phyloP scores from a whole-genome alignment of 2,329 filamentous ascomycete species.

The Westerdykella ornata region DNA sequence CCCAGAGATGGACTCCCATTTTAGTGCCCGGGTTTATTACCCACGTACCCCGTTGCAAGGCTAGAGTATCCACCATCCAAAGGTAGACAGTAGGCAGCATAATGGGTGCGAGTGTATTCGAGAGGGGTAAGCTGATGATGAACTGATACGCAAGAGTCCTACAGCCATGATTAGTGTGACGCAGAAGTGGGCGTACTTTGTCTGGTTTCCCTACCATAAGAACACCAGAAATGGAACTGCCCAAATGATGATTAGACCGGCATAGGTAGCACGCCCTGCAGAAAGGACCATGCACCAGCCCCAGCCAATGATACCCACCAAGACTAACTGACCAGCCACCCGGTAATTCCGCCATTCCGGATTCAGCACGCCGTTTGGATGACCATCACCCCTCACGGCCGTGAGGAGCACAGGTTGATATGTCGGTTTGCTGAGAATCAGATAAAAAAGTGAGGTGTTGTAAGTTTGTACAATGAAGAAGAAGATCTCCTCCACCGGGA shows the following conservation, averaged over 20 bases:
- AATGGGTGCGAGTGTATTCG: conserved; percentile 55
- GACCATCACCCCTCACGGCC: conserved; percentile 29
- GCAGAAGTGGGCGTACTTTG: background rate
- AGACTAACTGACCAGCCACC: conserved; percentile 46
- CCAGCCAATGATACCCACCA: conserved; percentile 41
- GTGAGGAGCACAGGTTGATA: conserved; percentile 51
- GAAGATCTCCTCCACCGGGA: conserved; percentile 66
- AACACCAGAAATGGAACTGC: conserved; percentile 59
- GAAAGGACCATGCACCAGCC: conserved; percentile 44
- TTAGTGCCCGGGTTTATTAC: conserved; percentile 63
- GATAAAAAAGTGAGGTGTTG: conserved; percentile 62
- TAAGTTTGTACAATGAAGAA: conserved; percentile 75
- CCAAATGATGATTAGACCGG: conserved; percentile 65
- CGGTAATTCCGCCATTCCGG: conserved; percentile 39
- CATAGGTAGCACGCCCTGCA: conserved; percentile 53
- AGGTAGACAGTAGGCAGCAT: conserved; percentile 60
- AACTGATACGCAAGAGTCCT: conserved; percentile 58
- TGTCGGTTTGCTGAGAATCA: conserved; percentile 58
- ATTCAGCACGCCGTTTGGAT: conserved; percentile 14
- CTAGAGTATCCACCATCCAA: conserved; percentile 65
- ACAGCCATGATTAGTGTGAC: conserved; percentile 3
- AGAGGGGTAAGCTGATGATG: conserved; percentile 53
- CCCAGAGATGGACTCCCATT: conserved; percentile 56
- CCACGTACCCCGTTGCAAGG: conserved; percentile 63
- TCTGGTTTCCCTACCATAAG: conserved; percentile 48